Base-by-base conservation (phyloP, 768 basidiomycete species). In the Cystobasidium tubakii region DNA sequence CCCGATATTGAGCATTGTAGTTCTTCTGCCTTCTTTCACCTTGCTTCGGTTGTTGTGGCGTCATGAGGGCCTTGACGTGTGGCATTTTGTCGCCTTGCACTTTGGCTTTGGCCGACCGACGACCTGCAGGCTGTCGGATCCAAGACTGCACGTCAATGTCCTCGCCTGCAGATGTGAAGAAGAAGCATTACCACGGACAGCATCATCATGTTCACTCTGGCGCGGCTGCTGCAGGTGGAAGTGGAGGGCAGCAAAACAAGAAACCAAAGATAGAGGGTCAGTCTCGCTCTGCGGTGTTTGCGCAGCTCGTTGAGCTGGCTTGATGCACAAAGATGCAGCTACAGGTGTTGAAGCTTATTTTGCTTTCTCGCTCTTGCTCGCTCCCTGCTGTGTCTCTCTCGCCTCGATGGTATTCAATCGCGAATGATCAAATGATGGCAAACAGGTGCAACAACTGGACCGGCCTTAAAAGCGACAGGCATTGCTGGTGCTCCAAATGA, bases 231-330 rank as follows among this genome's bases (percentile, higher is more conserved):
- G 57, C 57, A 29, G 27, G 57, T 34, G 57, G 13, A 60, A 29
- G 29, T 15, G 25, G 29, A 27, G 7, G 1, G 25, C 29, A 34
- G 25, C 57, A 60, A 6, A 60, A 27, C 27, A 60, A 60, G 57
- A 60, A 60, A 60, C 57, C 57, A 60, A 60, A 60, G 57, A 29
- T 60, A 60, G 57, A 60, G 57, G 57, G 57, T 60, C 27, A 60
- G 57, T 60, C 57, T 27, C 33, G 57, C 21, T 27, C 57, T 50
- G 46, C 46, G 46, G 46, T 9, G 21, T n/a, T 9, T 50, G 46
- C 21, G n/a, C 46, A 19, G n/a, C 10, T 50, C 46, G 21, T n/a
- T 15, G 21, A 19, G 10, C 3, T n/a, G 46, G 39, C 39, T 12
- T 3, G 9, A 21, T 3, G 46, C 46, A n/a, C 12, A 17, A 3